Evolutionary conservation across 306 rosid species (phyloP), one percentile per base, ranked within the genome.

Genomic region (Phaseolus lunatus): DNA sequence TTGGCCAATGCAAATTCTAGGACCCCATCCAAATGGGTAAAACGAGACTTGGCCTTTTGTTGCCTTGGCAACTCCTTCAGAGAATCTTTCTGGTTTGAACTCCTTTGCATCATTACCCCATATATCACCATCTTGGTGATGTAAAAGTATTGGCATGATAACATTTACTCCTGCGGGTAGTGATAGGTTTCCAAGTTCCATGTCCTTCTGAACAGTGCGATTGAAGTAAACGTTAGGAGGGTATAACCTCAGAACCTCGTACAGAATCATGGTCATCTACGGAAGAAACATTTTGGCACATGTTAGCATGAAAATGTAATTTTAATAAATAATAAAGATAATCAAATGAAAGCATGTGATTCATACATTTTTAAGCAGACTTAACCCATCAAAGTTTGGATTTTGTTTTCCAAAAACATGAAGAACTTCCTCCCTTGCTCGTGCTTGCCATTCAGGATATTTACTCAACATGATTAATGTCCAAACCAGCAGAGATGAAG

Each of bases 201-300:
- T 58, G 15, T 71, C 72, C 53, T 73, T 76, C 1, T 37, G 27
- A 15, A 43, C 57, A 0, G 0, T 4, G 52, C 86, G 85, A 5
- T 0, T 0, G 0, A 84, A 8, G 6, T 0, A 0, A 11, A 24
- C 0, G 3, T 49, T 0, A 0, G 93, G 86, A 7, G 91, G 77
- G 29, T 89, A 86, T 22, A 89, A 16, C 64, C 96, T 88, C 0
- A 89, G 84, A 62, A 91, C 93, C 76, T 91, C 90, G 0, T 87
- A 44, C 12, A 89, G 29, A 35, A 90, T 82, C 93, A 85, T 84
- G 13, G 77, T 89, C 16, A 87, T 85, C 89, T 89, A 29, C 13
- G 23, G 1, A 10, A 56, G 33, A 12, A 59, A 27, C 19, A 14
- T 59, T 59, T 14, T 23, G 33, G n/a, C 18, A 23, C 2, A 12